Conservation (phyloP, 2,329 filamentous ascomycete species). For the Macrophomina phaseolina region DNA sequence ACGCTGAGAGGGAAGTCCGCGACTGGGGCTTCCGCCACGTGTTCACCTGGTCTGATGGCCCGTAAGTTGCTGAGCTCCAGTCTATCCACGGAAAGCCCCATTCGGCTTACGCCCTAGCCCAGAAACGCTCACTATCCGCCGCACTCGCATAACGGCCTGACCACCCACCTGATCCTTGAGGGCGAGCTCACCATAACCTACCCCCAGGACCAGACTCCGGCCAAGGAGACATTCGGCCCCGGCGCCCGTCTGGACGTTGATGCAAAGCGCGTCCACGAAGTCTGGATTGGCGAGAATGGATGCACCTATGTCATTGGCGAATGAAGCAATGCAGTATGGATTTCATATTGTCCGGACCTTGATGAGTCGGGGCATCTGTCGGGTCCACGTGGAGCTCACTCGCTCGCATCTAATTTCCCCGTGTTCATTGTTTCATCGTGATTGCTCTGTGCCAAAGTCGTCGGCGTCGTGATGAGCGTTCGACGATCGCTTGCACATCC, state of each 20-base stretch:
- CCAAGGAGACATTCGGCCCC: conserved; percentile 64
- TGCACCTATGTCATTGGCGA: conserved; percentile 72
- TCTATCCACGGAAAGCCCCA: not conserved
- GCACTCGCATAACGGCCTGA: conserved; percentile 68
- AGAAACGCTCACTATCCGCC: conserved; percentile 73
- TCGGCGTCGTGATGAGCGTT: conserved; percentile 3
- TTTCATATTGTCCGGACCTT: not conserved
- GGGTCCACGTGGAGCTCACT: not conserved
- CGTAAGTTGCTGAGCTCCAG: conserved; percentile 57
- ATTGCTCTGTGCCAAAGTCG: not conserved
- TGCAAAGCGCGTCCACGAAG: conserved; percentile 68
- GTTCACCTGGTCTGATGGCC: conserved; percentile 74
- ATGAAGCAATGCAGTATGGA: conserved; percentile 10
- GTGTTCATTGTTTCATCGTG: conserved; percentile 11
- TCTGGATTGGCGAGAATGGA: conserved; percentile 69
- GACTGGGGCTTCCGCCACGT: conserved; percentile 73
- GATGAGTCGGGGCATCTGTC: not conserved
- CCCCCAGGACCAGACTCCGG: conserved; percentile 61
- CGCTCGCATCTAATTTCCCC: not conserved
- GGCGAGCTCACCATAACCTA: conserved; percentile 72
- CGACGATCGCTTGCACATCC: conserved; percentile 20
- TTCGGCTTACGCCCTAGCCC: conserved; percentile 30
- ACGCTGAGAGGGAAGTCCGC: conserved; percentile 66
- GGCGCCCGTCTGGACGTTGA: conserved; percentile 72
- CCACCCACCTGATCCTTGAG: conserved; percentile 71